phyloP scores from a whole-genome alignment of 805 yeast species.

The Schwanniomyces yamadae region DNA sequence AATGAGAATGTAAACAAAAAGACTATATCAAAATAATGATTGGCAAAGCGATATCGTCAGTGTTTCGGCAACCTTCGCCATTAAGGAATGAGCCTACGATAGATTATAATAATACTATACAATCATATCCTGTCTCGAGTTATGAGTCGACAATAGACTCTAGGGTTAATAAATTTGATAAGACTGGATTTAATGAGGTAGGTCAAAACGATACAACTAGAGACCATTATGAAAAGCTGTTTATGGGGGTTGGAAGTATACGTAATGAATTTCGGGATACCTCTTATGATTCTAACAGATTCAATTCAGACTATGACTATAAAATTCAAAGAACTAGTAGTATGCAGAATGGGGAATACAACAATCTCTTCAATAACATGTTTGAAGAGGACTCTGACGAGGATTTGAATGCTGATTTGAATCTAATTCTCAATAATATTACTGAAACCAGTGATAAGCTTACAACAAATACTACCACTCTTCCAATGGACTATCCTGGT shows the following conservation, averaged over 20 bases:
- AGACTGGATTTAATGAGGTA: background rate
- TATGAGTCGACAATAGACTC: conserved; percentile 8
- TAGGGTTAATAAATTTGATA: conserved; percentile 3
- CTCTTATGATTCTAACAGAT: too few relatives aligned
- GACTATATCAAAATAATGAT: too few relatives aligned
- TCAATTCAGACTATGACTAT: too few relatives aligned
- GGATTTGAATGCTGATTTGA: conserved; percentile 9
- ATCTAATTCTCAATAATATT: conserved; percentile 5
- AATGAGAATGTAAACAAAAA: too few relatives aligned
- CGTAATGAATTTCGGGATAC: too few relatives aligned
- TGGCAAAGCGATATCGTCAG: conserved; percentile 10
- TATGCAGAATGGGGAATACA: background rate
- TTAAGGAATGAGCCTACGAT: conserved; percentile 35
- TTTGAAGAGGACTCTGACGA: conserved; percentile 10
- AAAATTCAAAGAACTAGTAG: too few relatives aligned
- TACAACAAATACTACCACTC: conserved; percentile 9
- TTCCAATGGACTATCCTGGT: conserved; percentile 22
- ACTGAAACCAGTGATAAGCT: conserved; percentile 4
- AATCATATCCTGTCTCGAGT: background rate
- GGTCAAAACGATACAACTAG: background rate
- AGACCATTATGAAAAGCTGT: background rate
- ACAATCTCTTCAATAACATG: conserved; percentile 5
- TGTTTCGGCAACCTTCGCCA: conserved; percentile 15
- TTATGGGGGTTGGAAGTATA: background rate
- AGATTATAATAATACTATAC: conserved; percentile 29